Base-by-base conservation (phyloP, 306 rosid species). In the Cucumis melo region DNA sequence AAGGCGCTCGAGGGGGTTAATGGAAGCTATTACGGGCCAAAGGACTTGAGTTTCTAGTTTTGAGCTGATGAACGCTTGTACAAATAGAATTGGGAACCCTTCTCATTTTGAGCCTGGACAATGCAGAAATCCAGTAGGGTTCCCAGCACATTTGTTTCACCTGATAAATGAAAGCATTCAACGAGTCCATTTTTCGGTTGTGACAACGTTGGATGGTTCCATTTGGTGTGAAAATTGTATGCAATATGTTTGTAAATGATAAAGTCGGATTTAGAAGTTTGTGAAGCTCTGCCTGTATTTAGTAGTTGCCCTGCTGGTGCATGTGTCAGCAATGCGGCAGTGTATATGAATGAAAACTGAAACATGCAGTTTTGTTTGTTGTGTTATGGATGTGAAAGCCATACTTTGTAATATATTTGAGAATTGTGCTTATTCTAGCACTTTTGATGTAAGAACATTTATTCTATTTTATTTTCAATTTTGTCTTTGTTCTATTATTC, bases 1-100 rank as follows among this genome's bases (percentile, higher is more conserved):
- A 85, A 85, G 79, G 39, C 76, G 17, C 44, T 17, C 46, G 5
- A 73, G 57, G 46, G 61, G 76, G 39, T 73, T 48, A 2, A 2
- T 15, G 24, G 76, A 73, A 29, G 76, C 61, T 17, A 16, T 42
- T 51, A 48, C 76, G 19, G 29, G 76, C 17, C 61, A 27, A 73
- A 51, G 44, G 27, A 17, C 61, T 27, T 73, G 61, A 73, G 58
- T 7, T 24, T 71, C 36, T 50, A 0, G 6, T 46, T 15, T 48
- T 5, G 23, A 14, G 42, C 59, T 24, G 34, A 24, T 48, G 42
- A 38, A 41, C 9, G 10, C 38, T 68, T 68, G 41, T 15, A 48
- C 39, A 48, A 48, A 8, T 24, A 38, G 7, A 46, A 16, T 48
- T 38, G 54, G 16, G 41, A 71, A 15, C 59, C 10, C 10, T 13